These are phyloP conservation scores for Teratosphaeria pseudoeucalypti DNA, from an alignment of 2,329 filamentous ascomycete genomes.

Conservation along the genomic window DNA sequence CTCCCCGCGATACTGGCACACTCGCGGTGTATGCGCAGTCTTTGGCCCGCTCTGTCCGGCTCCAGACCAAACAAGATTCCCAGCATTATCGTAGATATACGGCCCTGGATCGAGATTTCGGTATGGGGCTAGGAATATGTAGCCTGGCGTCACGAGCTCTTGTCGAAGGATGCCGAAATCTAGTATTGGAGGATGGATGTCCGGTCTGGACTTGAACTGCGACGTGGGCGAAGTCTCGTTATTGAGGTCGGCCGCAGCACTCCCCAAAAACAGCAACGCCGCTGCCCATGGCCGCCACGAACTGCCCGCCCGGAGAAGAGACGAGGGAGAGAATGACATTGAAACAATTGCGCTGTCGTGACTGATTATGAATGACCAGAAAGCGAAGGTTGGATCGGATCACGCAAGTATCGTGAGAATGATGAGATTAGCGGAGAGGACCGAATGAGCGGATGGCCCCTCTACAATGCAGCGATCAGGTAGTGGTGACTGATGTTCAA, in stretches of 20 bases:
- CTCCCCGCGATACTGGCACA: slow-evolving; percentile 38
- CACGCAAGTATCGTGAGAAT: neutral
- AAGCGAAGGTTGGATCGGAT: neutral
- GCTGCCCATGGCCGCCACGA: neutral
- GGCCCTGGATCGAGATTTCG: slow-evolving; percentile 39
- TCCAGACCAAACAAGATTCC: slow-evolving; percentile 42
- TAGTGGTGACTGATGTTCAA: neutral
- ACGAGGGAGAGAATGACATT: slow-evolving; percentile 1
- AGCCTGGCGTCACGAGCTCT: slow-evolving; percentile 34
- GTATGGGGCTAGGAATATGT: slow-evolving; percentile 43
- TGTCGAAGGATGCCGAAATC: slow-evolving; percentile 23
- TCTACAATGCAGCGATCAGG: neutral
- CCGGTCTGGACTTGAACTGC: slow-evolving; percentile 28
- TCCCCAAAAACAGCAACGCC: slow-evolving; percentile 5
- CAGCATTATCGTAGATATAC: slow-evolving; percentile 43
- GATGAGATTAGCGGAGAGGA: neutral
- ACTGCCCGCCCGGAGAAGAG: neutral
- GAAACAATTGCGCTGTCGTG: neutral
- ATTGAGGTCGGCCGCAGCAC: slow-evolving; percentile 12
- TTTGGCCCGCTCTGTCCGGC: slow-evolving; percentile 40
- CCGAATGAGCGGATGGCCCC: neutral
- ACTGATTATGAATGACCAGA: neutral
- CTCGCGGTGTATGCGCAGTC: slow-evolving; percentile 38
- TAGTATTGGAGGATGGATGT: slow-evolving; percentile 29
- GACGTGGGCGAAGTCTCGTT: slow-evolving; percentile 27